phyloP scores from a whole-genome alignment of 2,329 filamentous ascomycete genomes.

The Calonectria multiphialidica region DNA sequence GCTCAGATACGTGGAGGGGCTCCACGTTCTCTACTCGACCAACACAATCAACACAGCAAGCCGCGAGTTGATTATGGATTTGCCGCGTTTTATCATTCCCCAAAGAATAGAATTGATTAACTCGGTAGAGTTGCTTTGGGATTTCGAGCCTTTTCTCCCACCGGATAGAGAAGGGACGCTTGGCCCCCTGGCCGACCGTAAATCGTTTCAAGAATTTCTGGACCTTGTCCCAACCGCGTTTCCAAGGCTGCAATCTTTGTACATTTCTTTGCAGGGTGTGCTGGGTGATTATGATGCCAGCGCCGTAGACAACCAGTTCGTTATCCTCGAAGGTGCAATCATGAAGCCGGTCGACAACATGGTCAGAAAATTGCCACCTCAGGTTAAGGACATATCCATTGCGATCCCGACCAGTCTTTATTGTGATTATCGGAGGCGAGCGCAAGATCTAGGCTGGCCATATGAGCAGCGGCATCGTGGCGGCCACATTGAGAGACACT shows the following conservation, averaged over 20 bases:
- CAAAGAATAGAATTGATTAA: conserved; percentile 36
- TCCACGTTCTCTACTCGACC: conserved; percentile 45
- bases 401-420: conserved; percentile 41
- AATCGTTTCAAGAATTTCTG: conserved; percentile 33
- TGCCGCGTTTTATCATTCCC: conserved; percentile 33
- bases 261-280: conserved; percentile 32
- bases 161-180: not conserved
- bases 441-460: conserved; percentile 11
- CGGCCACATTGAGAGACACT: conserved; percentile 35
- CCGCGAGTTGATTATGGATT: conserved; percentile 31
- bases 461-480: conserved; percentile 32
- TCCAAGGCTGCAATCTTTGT: conserved; percentile 23
- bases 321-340: not conserved
- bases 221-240: conserved; percentile 29
- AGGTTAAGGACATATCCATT: conserved; percentile 35
- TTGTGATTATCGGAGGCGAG: conserved; percentile 25
- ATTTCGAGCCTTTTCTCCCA: conserved; percentile 31
- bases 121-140: conserved; percentile 42
- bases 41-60: conserved; percentile 43
- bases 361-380: conserved; percentile 29
- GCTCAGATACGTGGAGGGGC: conserved; percentile 44
- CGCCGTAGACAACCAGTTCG: not conserved
- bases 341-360: conserved; percentile 34
- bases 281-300: not conserved
- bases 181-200: not conserved